Evolutionary conservation across 331 rosid genomes (phyloP), one percentile per base, ranked within the genome.

Genomic region (Phaseolus coccineus): DNA sequence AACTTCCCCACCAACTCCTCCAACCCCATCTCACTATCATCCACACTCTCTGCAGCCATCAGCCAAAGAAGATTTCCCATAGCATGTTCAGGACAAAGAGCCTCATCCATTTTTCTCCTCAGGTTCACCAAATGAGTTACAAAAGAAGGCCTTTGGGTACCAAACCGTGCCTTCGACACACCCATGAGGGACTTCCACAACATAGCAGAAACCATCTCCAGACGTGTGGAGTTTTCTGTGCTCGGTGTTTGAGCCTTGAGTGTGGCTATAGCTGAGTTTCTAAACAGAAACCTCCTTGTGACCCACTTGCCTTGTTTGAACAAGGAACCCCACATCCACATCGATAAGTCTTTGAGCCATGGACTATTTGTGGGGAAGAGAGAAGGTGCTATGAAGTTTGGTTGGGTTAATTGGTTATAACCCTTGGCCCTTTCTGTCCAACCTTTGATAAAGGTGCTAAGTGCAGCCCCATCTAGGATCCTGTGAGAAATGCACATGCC

Each of bases 1-100:
- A 90, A 8, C 56, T 82, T 73, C 9, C 64, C 13, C 47, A 84
- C 90, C 73, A 90, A 77, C 44, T 67, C 72, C 5, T 71, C 77
- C 44, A 84, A 16, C 8, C n/a, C 53, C 25, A 3, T 28, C 58
- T 40, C 83, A 0, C 53, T 11, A 2, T 61, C 62, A 8, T 25
- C 33, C 8, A 3, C 10, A 50, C 74, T 61, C 1, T 59, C 25
- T 0, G 87, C 85, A 3, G 78, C 68, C 4, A 84, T 85, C 4
- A 86, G 30, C 96, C 94, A 89, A 4, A 90, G 69, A 35, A 92
- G 72, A 78, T 92, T 90, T 19, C 94, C 92, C 9, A 80, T 59
- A 2, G 85, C 73, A 69, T 81, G 14, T n/a, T 87, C 46, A 16
- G 87, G 79, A 70, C 16, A 7, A 1, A 77, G 56, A 7, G 47